phyloP scores from a whole-genome alignment of 2,329 filamentous ascomycete species.

The Aureobasidium sp. region DNA sequence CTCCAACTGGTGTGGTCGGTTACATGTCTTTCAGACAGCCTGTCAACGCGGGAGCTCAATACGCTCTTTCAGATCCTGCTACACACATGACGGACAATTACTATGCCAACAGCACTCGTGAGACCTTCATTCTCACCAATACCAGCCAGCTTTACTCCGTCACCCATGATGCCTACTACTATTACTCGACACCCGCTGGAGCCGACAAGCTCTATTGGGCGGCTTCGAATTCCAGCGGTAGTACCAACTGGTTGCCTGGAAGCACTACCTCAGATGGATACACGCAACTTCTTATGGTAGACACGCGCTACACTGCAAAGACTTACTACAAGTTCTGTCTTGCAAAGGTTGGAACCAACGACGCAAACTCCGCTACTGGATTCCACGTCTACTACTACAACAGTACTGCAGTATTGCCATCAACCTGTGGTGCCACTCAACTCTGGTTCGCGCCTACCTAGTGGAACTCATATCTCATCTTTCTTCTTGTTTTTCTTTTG shows the following conservation, averaged over 20 bases:
- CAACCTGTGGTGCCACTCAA: not conserved
- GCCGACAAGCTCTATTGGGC: slow-evolving; percentile 14
- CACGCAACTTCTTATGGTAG: slow-evolving; percentile 20
- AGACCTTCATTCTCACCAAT: slow-evolving; percentile 20
- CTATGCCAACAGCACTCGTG: slow-evolving; percentile 17
- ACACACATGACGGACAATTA: slow-evolving; percentile 23
- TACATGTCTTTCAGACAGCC: slow-evolving; percentile 17
- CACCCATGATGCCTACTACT: slow-evolving; percentile 21
- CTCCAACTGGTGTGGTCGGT: slow-evolving; percentile 20
- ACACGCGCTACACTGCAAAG: slow-evolving; percentile 6
- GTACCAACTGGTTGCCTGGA: slow-evolving; percentile 11
- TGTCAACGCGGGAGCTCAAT: slow-evolving; percentile 18
- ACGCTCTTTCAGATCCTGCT: slow-evolving; percentile 18
- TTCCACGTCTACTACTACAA: slow-evolving; percentile 18
- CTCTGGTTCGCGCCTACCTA: slow-evolving; percentile 20
- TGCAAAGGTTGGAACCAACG: slow-evolving; percentile 1
- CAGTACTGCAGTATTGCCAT: not conserved
- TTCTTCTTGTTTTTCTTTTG: not conserved
- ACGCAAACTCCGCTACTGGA: slow-evolving; percentile 15
- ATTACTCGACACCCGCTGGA: slow-evolving; percentile 15
- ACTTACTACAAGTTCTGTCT: slow-evolving; percentile 20
- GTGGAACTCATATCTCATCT: not conserved
- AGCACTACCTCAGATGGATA: slow-evolving; percentile 15
- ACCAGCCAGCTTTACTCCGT: slow-evolving; percentile 20
- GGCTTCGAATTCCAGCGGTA: not conserved